Evolutionary conservation across 2,329 filamentous ascomycete species (phyloP), one percentile per base, ranked within the genome.

Genomic region (Byssochlamys sp.): DNA sequence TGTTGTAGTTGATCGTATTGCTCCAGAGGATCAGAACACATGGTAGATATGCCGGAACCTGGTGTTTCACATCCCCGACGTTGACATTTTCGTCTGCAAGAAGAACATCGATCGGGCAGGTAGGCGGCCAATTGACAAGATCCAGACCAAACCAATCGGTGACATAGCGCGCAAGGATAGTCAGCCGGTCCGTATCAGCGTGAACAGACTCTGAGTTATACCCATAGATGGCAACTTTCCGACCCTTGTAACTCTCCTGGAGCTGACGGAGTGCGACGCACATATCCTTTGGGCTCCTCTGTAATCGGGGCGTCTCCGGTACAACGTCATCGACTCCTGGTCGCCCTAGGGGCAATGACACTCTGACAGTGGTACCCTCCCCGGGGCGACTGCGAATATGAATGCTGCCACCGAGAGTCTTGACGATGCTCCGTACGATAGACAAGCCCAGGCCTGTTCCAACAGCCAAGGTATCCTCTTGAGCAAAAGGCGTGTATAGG

Each of bases 341-440:
- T 10, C 70, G 65, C 1, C 62, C 62, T 4, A 82, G 64, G 4
- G 77, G 75, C 1, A 84, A 63, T 2, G 70, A 75, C 6, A 83
- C 77, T 9, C 74, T 76, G 2, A 84, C 78, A 25, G 79, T 78
- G 0, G 84, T 86, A 1, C 84, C 84, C 39, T 77, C 74, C 1
- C 78, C 77, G 9, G 76, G 72, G 55, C 81, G 75, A 54, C 78
- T 83, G 31, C 75, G 76, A 33, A 88, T 77, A 7, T 81, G 77
- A 50, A 88, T 82, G 5, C 74, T 77, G 0, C 85, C 85, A 28
- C 79, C 78, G 0, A 88, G 71, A 27, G 82, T 80, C 52, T 81
- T 78, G 14, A 87, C 80, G 5, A 89, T 81, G 66, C 77, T 69
- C 24, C 80, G 78, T 2, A 89, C 85, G 7, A 89, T 81, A 48